Evolutionary conservation across 1,284 basidiomycete genomes (phyloP).

Genomic region (Malassezia dermatis): DNA sequence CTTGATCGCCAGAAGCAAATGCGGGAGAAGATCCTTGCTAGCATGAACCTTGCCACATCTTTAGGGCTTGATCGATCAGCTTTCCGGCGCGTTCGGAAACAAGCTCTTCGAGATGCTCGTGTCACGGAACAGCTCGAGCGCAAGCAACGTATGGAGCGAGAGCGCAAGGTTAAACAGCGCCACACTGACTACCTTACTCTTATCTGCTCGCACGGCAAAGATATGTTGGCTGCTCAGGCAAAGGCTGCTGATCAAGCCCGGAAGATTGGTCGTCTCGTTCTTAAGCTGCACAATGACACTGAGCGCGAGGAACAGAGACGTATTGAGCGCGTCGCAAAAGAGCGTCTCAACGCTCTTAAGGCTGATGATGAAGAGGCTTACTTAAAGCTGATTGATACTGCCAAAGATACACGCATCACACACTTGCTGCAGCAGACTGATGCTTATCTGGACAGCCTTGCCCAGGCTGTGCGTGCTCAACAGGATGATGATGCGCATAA

Average conservation of each 20-base stretch:
- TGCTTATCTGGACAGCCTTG: conserved; percentile 82
- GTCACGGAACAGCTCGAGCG: conserved; percentile 82
- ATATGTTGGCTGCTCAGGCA: conserved; percentile 59
- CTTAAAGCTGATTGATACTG: conserved; percentile 96
- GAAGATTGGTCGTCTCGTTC: conserved; percentile 52
- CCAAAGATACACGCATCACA: conserved; percentile 97
- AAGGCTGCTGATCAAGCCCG: conserved; percentile 50
- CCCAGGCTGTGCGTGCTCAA: conserved; percentile 85
- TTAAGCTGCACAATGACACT: conserved; percentile 52
- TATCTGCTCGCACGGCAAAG: conserved; percentile 75
- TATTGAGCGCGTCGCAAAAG: conserved; percentile 89
- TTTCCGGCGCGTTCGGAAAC: conserved; percentile 78
- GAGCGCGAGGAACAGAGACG: conserved; percentile 56
- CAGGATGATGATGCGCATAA: conserved; percentile 61
- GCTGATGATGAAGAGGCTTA: conserved; percentile 99
- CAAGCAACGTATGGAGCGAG: conserved; percentile 81
- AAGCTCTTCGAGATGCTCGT: conserved; percentile 76
- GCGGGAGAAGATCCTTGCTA: conserved; percentile 74
- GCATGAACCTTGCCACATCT: conserved; percentile 77
- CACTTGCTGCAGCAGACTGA: conserved; percentile 92
- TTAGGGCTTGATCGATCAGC: conserved; percentile 77
- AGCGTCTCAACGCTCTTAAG: conserved; percentile 94
- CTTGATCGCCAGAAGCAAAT: conserved; percentile 79
- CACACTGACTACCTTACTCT: conserved; percentile 85
- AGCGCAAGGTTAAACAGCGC: conserved; percentile 86